These are phyloP conservation scores for Aspergillus nanangensis DNA, from an alignment of 495 filamentous ascomycete genomes.

Conservation along the genomic window DNA sequence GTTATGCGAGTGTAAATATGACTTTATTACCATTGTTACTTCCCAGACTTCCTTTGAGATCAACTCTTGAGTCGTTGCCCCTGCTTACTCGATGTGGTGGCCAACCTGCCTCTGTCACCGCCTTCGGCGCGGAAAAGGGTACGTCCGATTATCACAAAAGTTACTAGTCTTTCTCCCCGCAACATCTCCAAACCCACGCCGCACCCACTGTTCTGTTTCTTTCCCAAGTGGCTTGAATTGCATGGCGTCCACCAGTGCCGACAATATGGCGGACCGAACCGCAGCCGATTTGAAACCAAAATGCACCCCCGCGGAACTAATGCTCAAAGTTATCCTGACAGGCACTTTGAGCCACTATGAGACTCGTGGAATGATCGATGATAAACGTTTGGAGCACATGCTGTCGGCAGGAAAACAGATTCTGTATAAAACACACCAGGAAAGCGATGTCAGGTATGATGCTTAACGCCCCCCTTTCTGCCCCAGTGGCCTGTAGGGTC, in stretches of 20 bases:
- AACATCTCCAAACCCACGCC: constrained; percentile 4
- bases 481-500: too few species aligned
- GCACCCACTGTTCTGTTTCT: background rate
- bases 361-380: constrained; percentile 47
- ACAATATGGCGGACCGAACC: constrained; percentile 27
- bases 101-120: too few species aligned
- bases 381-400: constrained; percentile 47
- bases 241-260: too few species aligned
- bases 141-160: constrained; percentile 7
- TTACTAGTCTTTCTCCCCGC: constrained; percentile 5
- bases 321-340: constrained; percentile 45
- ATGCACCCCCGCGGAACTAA: constrained; percentile 44
- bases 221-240: too few species aligned
- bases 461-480: too few species aligned
- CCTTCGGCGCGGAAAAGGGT: constrained; percentile 22
- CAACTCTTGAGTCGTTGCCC: too few species aligned
- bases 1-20: constrained; percentile 1
- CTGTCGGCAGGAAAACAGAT: constrained; percentile 46
- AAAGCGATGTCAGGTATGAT: constrained; percentile 44
- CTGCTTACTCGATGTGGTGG: too few species aligned
- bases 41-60: too few species aligned
- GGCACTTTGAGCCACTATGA: constrained; percentile 48
- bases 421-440: constrained; percentile 47
- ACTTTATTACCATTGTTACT: background rate
- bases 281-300: constrained; percentile 35